phyloP scores from a whole-genome alignment of 352 stramenopile species.

The Phytophthora multivora region DNA sequence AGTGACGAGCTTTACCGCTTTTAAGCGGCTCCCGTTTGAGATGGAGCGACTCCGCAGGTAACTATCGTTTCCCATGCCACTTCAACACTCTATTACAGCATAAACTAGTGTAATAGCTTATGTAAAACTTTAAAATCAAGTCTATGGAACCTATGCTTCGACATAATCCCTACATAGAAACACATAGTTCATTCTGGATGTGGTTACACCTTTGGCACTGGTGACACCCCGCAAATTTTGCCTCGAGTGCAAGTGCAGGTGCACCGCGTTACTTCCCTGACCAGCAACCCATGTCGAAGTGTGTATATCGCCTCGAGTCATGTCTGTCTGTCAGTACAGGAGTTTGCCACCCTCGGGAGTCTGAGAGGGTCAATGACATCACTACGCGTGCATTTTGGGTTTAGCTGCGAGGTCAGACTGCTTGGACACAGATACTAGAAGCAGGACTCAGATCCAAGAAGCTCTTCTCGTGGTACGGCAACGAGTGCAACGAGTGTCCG shows the following conservation, averaged over 20 bases:
- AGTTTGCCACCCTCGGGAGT: not conserved
- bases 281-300: conserved; percentile 15
- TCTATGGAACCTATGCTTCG: not conserved
- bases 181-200: not conserved
- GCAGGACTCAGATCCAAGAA: not conserved
- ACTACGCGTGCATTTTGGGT: not conserved
- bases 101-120: not conserved
- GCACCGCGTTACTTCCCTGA: not conserved
- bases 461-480: not conserved
- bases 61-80: conserved; percentile 6
- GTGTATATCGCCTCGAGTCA: conserved; percentile 10
- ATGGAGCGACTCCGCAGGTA: conserved; percentile 1
- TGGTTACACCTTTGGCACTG: not conserved
- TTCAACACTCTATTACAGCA: conserved; percentile 11
- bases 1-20: conserved; percentile 11
- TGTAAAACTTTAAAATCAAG: not conserved
- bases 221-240: conserved; percentile 26
- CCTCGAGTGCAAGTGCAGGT: conserved; percentile 7
- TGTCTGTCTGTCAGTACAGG: conserved; percentile 1
- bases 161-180: not conserved
- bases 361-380: not conserved
- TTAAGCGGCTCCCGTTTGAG: conserved; percentile 12
- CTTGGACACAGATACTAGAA: not conserved
- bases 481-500: conserved; percentile 10
- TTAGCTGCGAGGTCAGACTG: not conserved